Conservation (phyloP, 2,329 filamentous ascomycete species). For the Drechslerella stenobrocha region DNA sequence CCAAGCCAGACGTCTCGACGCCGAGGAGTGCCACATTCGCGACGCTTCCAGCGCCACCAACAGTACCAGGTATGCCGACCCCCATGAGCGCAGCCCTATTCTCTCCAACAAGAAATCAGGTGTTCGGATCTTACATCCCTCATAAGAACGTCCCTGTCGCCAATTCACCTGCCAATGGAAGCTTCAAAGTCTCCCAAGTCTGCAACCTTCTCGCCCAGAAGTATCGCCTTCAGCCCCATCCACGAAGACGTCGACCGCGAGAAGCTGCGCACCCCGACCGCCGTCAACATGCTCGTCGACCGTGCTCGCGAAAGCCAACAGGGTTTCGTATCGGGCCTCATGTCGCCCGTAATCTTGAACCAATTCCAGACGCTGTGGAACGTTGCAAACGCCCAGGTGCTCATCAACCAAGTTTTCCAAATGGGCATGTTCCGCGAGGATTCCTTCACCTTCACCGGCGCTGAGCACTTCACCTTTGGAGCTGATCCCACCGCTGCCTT, state of each 20-base stretch:
- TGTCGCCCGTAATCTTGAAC: constrained; percentile 43
- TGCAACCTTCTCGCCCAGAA: constrained; percentile 42
- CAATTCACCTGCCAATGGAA: constrained; percentile 37
- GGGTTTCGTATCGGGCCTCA: constrained; percentile 42
- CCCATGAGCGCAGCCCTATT: constrained; percentile 44
- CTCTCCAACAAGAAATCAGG: constrained; percentile 30
- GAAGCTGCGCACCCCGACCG: constrained; percentile 38
- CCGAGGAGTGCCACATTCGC: constrained; percentile 38
- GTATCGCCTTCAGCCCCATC: constrained; percentile 46
- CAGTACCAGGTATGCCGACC: constrained; percentile 19
- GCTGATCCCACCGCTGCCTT: constrained; percentile 49
- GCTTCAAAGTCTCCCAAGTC: constrained; percentile 41
- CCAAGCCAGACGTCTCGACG: constrained; percentile 44
- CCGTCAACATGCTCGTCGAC: constrained; percentile 49
- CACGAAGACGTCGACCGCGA: constrained; percentile 48
- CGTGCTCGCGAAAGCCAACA: constrained; percentile 41
- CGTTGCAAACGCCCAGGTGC: constrained; percentile 42
- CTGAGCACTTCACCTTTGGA: constrained; percentile 52
- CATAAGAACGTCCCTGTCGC: constrained; percentile 33
- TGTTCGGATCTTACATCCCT: constrained; percentile 40
- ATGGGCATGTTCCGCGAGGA: constrained; percentile 48
- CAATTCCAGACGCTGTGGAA: constrained; percentile 44
- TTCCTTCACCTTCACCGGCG: constrained; percentile 47
- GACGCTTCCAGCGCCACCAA: constrained; percentile 28
- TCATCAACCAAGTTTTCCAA: constrained; percentile 39